Base-by-base conservation (phyloP, 2,329 filamentous ascomycete genomes). In the Colletotrichum tropicale region DNA sequence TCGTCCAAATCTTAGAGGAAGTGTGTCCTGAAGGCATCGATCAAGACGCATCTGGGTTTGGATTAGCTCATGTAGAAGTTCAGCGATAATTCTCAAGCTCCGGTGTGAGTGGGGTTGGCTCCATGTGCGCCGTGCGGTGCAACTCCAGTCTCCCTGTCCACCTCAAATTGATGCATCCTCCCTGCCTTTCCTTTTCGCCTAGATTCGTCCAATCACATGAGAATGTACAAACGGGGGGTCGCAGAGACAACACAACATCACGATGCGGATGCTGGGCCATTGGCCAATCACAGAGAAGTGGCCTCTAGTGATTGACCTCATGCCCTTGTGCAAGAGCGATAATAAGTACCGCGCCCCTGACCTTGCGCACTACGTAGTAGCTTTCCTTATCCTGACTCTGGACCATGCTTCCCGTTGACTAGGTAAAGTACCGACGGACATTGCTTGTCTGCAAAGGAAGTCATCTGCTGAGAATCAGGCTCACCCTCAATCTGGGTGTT, bases 101-200 rank as follows among this genome's bases (percentile, higher is more conserved):
- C 10, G 10, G 38, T 48, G 38, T n/a, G 38, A n/a, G 38, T 48
- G 18, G 10, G 43, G 18, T n/a, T 48, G 43, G 43, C 43, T 52
- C n/a, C 10, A 21, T 21, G n/a, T 52, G 43, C 43, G 43, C n/a
- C 43, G 18, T 52, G 43, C 30, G 34, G n/a, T 48, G 43, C 43
- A 52, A 52, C 43, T 52, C 12, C 10, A 30, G 30, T 18, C 28
- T 30, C n/a, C 68, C 72, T 43, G n/a, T 34, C 56, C 55, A 34
- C 56, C 55, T 24, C 66, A n/a, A 24, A 18, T 55, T 52, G 52
- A 18, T 21, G 43, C 43, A 21, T 52, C 52, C 36, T 43, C 36
- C 68, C 24, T 34, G 43, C 61, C 52, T 75, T 74, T 75, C 72
- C 72, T 36, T 67, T 75, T 75, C 66, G 26, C 61, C 61, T 15